Conservation (phyloP, 2,329 filamentous ascomycete species). For the Teratosphaeria viscida region DNA sequence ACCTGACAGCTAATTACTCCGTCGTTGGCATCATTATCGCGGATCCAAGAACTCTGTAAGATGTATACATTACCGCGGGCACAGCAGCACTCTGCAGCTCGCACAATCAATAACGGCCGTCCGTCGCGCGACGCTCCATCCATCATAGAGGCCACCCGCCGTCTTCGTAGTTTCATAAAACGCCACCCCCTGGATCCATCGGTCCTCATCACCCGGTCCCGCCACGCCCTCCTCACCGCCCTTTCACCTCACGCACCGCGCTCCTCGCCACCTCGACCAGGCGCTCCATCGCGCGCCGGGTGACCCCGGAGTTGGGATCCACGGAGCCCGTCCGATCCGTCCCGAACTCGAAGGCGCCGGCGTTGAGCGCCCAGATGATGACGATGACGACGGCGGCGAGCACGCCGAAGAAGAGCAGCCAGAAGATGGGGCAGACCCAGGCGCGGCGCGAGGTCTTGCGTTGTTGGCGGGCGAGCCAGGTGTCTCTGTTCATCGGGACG, state of each 20-base stretch:
- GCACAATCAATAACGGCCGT: background rate
- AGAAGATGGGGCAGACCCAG: conserved; percentile 40
- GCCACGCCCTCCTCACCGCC: background rate
- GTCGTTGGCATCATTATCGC: background rate
- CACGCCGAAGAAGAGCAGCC: conserved; percentile 35
- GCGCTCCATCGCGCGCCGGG: background rate
- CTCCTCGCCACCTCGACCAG: background rate
- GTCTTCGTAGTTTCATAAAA: background rate
- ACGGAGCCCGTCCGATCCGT: background rate
- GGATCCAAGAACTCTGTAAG: background rate
- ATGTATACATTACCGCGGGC: conserved; percentile 6
- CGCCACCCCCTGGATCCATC: background rate
- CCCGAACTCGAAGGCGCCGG: conserved; percentile 13
- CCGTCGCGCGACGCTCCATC: background rate
- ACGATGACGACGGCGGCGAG: conserved; percentile 36
- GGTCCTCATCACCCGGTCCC: background rate
- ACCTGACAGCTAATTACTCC: background rate
- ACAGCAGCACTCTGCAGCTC: conserved; percentile 2
- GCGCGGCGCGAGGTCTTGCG: conserved; percentile 36
- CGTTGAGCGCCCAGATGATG: conserved; percentile 33
- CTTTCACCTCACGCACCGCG: background rate
- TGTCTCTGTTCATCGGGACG: conserved; percentile 29
- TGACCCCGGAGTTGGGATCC: conserved; percentile 2
- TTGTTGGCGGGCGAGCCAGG: conserved; percentile 44
- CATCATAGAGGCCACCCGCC: background rate